phyloP scores from a whole-genome alignment of 768 basidiomycete species.

The Pleurotus tuoliensis region DNA sequence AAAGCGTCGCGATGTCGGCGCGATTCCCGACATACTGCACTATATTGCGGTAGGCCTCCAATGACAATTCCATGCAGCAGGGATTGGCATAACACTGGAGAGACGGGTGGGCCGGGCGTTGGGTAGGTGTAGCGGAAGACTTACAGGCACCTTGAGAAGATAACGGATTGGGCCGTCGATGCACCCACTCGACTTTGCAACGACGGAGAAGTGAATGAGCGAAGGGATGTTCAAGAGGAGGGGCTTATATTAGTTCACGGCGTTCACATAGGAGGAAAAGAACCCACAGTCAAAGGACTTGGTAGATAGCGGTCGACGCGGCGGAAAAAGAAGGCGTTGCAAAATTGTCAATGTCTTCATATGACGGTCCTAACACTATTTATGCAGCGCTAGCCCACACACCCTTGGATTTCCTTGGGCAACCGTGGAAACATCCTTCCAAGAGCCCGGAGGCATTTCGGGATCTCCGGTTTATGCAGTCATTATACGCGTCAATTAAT shows the following conservation, averaged over 20 bases:
- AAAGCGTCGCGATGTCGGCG: constrained; percentile 52
- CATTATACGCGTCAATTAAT: constrained; percentile 13
- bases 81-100: constrained; percentile 33
- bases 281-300: background rate
- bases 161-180: background rate
- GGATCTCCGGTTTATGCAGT: constrained; percentile 32
- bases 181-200: background rate
- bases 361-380: constrained; percentile 23
- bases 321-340: background rate
- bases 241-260: background rate
- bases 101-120: background rate
- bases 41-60: constrained; percentile 57
- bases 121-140: background rate
- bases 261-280: background rate
- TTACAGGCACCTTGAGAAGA: constrained; percentile 6
- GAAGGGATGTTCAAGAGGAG: constrained; percentile 4
- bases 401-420: constrained; percentile 15
- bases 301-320: background rate
- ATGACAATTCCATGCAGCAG: constrained; percentile 52
- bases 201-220: constrained; percentile 4
- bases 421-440: constrained; percentile 31
- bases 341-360: constrained; percentile 5
- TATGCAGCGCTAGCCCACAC: constrained; percentile 19
- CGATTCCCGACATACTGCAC: constrained; percentile 47
- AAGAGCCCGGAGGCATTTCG: constrained; percentile 32